Evolutionary conservation across 441 rosid species (phyloP).

Genomic region (Bocquillonia castaneifolia): DNA sequence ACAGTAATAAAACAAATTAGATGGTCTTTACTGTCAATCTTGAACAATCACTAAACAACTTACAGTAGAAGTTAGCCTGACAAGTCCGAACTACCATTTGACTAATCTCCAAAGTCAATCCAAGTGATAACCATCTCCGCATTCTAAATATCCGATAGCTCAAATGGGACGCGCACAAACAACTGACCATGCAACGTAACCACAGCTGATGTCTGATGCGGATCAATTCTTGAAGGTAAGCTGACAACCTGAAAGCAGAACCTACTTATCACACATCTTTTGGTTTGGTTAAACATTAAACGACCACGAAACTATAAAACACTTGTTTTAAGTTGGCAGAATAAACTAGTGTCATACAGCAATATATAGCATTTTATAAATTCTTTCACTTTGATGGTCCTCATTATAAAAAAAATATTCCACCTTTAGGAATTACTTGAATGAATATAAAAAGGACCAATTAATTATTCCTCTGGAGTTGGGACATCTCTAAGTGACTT

Average conservation of each 20-base stretch:
- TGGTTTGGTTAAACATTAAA: neutral
- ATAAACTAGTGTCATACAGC: neutral
- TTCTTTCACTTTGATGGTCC: neutral
- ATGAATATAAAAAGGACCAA: neutral
- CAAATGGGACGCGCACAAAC: constrained; percentile 86
- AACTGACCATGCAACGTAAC: constrained; percentile 90
- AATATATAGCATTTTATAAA: neutral
- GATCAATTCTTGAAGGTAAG: constrained; percentile 81
- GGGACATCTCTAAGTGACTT: too few species aligned
- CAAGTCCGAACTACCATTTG: neutral
- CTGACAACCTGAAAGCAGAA: constrained; percentile 57
- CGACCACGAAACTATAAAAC: neutral
- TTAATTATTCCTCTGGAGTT: neutral
- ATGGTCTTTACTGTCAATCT: constrained; percentile 7
- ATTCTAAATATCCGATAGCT: constrained; percentile 33
- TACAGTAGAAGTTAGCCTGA: constrained; percentile 9
- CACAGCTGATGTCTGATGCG: constrained; percentile 92
- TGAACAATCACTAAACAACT: constrained; percentile 6
- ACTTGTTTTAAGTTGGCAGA: neutral
- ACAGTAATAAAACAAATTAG: neutral
- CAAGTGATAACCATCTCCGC: neutral
- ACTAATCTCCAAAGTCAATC: neutral
- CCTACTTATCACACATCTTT: neutral
- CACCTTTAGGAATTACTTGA: neutral
- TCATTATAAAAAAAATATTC: neutral